Evolutionary conservation across 2,329 filamentous ascomycete genomes (phyloP).

Genomic region (Aspergillus uvarum): DNA sequence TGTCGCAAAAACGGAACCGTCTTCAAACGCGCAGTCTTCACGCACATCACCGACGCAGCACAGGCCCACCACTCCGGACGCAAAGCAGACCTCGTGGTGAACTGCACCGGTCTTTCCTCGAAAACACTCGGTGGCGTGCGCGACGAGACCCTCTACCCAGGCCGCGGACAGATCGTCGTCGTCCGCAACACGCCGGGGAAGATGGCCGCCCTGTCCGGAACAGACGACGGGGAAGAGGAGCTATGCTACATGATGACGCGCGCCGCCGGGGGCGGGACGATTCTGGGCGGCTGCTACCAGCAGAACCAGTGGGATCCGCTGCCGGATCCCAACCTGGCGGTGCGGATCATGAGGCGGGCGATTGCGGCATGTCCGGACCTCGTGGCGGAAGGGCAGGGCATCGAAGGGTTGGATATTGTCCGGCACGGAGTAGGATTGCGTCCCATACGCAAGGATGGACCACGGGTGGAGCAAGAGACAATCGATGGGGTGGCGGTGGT

Average conservation of each 20-base stretch:
- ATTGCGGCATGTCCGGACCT: constrained; percentile 31
- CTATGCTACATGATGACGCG: constrained; percentile 76
- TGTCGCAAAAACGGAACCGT: constrained; percentile 70
- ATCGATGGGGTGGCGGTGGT: constrained; percentile 45
- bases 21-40: constrained; percentile 60
- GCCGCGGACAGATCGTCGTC: constrained; percentile 76
- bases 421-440: constrained; percentile 77
- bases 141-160: constrained; percentile 69
- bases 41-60: constrained; percentile 68
- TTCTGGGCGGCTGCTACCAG: constrained; percentile 79
- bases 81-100: constrained; percentile 69
- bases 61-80: constrained; percentile 51
- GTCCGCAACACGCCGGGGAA: constrained; percentile 71
- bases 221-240: constrained; percentile 70
- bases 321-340: constrained; percentile 71
- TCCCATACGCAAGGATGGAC: constrained; percentile 68
- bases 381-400: constrained; percentile 51
- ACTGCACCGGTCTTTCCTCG: constrained; percentile 74
- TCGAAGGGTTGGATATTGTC: constrained; percentile 69
- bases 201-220: constrained; percentile 69
- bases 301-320: constrained; percentile 73
- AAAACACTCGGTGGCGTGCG: constrained; percentile 72
- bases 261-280: constrained; percentile 71
- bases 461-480: constrained; percentile 70
- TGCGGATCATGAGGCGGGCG: constrained; percentile 75